phyloP scores from a whole-genome alignment of 257 asterid species.

The Solanum tacnaense region DNA sequence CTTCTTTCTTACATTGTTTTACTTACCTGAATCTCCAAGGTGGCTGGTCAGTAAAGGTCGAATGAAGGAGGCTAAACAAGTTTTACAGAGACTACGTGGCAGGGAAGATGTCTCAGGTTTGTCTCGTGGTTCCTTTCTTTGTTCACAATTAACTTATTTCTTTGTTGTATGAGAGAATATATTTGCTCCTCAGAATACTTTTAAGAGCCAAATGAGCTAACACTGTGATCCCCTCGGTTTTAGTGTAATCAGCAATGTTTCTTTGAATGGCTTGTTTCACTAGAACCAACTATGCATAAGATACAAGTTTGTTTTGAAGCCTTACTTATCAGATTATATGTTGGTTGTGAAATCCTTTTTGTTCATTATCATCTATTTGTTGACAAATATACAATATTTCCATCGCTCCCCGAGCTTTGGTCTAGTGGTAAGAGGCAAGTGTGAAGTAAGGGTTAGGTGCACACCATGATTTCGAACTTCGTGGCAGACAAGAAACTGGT shows the following conservation, averaged over 20 bases:
- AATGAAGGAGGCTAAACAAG: slow-evolving; percentile 74
- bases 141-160: neutral
- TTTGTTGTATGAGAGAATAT: neutral
- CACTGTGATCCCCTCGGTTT: neutral
- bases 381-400: neutral
- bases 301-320: neutral
- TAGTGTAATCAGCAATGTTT: neutral
- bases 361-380: neutral
- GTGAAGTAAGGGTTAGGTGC: neutral
- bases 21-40: slow-evolving; percentile 94
- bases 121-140: neutral
- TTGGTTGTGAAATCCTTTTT: neutral
- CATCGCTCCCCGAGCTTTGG: neutral
- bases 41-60: slow-evolving; percentile 91
- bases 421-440: neutral
- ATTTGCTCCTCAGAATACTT: neutral
- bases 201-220: neutral
- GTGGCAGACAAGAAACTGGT: neutral
- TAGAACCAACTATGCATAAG: neutral
- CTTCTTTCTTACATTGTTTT: slow-evolving; percentile 44
- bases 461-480: neutral
- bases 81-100: slow-evolving; percentile 69
- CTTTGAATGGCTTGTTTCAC: neutral
- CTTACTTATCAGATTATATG: neutral
- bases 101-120: slow-evolving; percentile 84